Base-by-base conservation (phyloP, 78 protist species). In the Guillardia theta region DNA sequence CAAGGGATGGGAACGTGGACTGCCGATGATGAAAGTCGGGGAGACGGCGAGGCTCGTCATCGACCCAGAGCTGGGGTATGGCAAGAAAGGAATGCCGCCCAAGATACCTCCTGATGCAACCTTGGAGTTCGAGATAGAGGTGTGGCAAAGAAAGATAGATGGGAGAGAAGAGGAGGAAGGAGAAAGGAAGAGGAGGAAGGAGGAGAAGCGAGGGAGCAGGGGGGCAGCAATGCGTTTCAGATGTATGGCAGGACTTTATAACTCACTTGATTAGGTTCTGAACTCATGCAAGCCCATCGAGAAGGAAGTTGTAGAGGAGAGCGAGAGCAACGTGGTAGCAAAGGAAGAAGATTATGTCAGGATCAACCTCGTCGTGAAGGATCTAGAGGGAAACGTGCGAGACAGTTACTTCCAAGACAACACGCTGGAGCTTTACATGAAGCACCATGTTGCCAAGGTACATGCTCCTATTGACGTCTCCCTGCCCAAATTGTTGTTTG, bases 1-100 rank as follows among this genome's bases (percentile, higher is more conserved):
- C 93, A 58, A 94, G 87, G 97, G 97, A 9, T 96, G 95, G 95
- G 97, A 96, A 37, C 46, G 48, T 18, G 97, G 94, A 43, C 93
- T 96, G 22, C 78, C 0, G 0, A 21, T 44, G 6, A 64, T 96
- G 94, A 24, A 88, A 21, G 44, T 78, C 22, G 97, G 97, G 37
- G 97, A 96, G 70, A 27, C 19, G 39, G 94, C 95, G 5, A 45
- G 22, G 58, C 83, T 96, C 70, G 88, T 64, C 39, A 10, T 5
- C 5, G 47, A 37, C 24, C 93, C 95, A 19, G 45, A 88, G 47
- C 53, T 44, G 0, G 97, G 95, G 30, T 96, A 96, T 37, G 97
- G 95, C n/a, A 93, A 50, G 22, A 47, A 93, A n/a, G 96, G 93
- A 0, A 39, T 70, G 58, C 94, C 93, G 39, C 62, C 48, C n/a